Percentiles rank a stretch among this genome's conserved stretches.
Evolutionary conservation across 1,284 basidiomycete genomes (phyloP).

Genomic region (Tremellales sp.): DNA sequence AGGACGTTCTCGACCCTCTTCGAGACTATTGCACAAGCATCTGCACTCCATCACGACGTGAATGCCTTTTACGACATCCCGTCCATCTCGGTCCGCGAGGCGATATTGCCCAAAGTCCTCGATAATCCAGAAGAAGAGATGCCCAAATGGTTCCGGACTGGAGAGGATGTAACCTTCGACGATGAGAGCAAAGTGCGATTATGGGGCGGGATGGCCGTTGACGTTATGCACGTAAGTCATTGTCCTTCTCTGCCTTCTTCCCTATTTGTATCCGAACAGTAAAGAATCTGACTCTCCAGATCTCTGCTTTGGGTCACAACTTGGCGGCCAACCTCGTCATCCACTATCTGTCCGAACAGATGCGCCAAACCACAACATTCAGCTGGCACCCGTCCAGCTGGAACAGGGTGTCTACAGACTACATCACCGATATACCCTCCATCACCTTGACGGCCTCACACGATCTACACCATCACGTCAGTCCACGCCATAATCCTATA

Average conservation of each 20-base stretch:
- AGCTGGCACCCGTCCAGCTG: neutral
- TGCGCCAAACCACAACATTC: conserved; percentile 8
- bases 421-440: neutral
- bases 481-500: conserved; percentile 16
- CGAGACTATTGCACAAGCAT: conserved; percentile 35
- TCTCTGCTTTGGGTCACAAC: conserved; percentile 39
- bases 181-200: conserved; percentile 38
- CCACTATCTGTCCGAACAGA: conserved; percentile 34
- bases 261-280: too few species aligned
- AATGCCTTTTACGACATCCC: conserved; percentile 45
- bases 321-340: conserved; percentile 39
- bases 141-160: conserved; percentile 44
- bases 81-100: conserved; percentile 40
- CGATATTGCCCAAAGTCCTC: conserved; percentile 38
- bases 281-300: too few species aligned
- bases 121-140: conserved; percentile 34
- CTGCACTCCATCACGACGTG: conserved; percentile 41
- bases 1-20: conserved; percentile 47
- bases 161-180: conserved; percentile 24
- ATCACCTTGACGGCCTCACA: conserved; percentile 10
- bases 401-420: too few species aligned
- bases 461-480: conserved; percentile 10
- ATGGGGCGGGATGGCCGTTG: conserved; percentile 39
- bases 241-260: neutral
- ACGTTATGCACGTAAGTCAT: conserved; percentile 44